Conservation (phyloP, 2,329 filamentous ascomycete species). For the Periconia sp. region DNA sequence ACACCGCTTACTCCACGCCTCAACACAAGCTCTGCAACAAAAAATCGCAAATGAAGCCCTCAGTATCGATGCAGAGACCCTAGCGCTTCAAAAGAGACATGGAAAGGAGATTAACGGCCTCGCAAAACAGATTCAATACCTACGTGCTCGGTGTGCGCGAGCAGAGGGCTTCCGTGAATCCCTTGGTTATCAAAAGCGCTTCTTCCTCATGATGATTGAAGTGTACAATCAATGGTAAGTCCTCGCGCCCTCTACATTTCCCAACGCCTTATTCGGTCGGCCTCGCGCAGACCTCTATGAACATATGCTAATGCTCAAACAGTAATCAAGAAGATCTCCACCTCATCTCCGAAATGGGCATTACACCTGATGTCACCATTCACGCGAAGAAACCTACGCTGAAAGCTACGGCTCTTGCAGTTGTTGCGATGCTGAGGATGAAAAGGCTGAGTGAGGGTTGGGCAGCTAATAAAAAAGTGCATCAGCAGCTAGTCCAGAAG, state of each 20-base stretch:
- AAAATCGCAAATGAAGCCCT: slow-evolving; percentile 37
- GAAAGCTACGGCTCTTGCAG: slow-evolving; percentile 54
- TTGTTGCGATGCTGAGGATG: slow-evolving; percentile 61
- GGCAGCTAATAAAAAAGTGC: slow-evolving; percentile 58
- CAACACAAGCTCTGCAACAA: slow-evolving; percentile 34
- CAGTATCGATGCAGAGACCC: slow-evolving; percentile 54
- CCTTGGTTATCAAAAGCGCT: slow-evolving; percentile 85
- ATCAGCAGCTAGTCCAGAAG: slow-evolving; percentile 53
- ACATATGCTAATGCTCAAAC: slow-evolving; percentile 35
- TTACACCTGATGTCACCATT: slow-evolving; percentile 58
- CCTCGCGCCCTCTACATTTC: slow-evolving; percentile 6
- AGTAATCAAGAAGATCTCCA: slow-evolving; percentile 93
- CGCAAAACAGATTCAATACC: slow-evolving; percentile 87
- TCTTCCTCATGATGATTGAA: slow-evolving; percentile 78
- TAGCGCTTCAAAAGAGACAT: slow-evolving; percentile 72
- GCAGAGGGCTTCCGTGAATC: slow-evolving; percentile 82
- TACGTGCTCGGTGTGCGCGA: slow-evolving; percentile 79
- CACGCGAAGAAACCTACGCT: slow-evolving; percentile 54
- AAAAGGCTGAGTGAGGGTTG: slow-evolving; percentile 56
- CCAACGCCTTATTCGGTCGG: no score
- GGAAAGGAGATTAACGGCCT: slow-evolving; percentile 80
- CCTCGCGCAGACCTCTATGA: no score
- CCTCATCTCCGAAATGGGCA: slow-evolving; percentile 83
- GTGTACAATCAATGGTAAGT: slow-evolving; percentile 91
- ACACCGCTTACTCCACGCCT: slow-evolving; percentile 34